Evolutionary conservation across 1,139 yeast species (phyloP), one percentile per base, ranked within the genome.

Genomic region (Ogataea hybrid): DNA sequence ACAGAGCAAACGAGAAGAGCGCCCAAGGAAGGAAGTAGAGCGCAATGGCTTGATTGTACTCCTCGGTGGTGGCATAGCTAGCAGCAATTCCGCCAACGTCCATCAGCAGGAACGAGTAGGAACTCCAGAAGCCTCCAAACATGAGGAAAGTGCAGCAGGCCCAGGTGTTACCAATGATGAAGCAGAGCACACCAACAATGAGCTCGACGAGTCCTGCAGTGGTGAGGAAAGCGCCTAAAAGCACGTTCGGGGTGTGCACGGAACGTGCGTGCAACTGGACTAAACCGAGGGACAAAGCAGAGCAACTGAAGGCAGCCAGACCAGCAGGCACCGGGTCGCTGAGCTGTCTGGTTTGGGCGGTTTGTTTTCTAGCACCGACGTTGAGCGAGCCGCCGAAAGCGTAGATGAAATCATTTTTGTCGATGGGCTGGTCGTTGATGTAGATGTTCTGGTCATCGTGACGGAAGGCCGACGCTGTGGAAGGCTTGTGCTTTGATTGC

Each of bases 41-140:
- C 2, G 82, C 89, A 44, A 78, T 58, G 1, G 82, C 81, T 49
- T 73, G 73, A 12, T 59, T 62, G 38, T 77, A 67, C 38, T 70
- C 75, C 6, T 66, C 66, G 1, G 67, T 61, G 2, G 67, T 66
- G 2, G 63, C 64, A 53, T 83, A 83, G 17, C 81, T 74, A 4
- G 70, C 65, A 2, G 65, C 59, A 40, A 80, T 72, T 14, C 79
- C 81, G 61, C 83, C 82, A 35, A 71, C 69, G 39, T 78, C 74
- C 42, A 76, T 64, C 43, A 77, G 61, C 32, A 82, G 71, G 33
- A 82, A 76, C 21, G 83, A 81, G 58, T 74, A 82, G 17, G 82
- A 67, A 43, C 83, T 66, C 87, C 90, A 84, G 63, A 83, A 84
- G 8, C 85, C 87, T 40, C 90, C 90, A 58, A 81, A 84, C 43